Evolutionary conservation across 164 flowering plant genomes (phyloP).

Genomic region (Aristolochia californica): DNA sequence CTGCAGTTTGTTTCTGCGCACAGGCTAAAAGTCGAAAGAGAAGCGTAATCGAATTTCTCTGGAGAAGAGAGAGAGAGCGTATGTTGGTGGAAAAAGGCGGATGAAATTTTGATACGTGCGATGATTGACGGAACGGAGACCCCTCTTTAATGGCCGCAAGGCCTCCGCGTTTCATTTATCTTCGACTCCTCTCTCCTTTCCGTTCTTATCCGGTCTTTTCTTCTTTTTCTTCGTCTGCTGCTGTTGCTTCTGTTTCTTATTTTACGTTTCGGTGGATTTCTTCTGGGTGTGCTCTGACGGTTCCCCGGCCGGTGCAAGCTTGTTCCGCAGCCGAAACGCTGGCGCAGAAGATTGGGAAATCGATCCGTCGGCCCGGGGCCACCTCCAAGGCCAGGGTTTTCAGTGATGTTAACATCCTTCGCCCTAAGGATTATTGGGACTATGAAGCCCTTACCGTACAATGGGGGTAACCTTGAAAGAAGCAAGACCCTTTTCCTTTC

Average conservation of each 20-base stretch:
- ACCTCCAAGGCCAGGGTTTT: constrained; percentile 90
- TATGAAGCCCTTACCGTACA: constrained; percentile 86
- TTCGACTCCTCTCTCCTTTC: constrained; percentile 12
- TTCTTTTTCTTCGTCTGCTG: constrained; percentile 4
- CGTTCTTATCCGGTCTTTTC: background rate
- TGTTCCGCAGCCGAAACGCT: constrained; percentile 37
- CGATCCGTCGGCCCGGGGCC: constrained; percentile 82
- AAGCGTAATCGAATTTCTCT: too few species aligned
- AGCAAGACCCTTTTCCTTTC: background rate
- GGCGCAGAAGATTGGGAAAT: constrained; percentile 89
- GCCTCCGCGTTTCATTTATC: constrained; percentile 30
- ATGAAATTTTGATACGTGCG: background rate
- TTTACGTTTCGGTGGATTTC: background rate
- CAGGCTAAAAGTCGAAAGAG: too few species aligned
- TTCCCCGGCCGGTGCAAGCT: constrained; percentile 7
- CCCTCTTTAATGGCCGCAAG: constrained; percentile 48
- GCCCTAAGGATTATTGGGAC: constrained; percentile 96
- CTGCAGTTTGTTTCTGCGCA: too few species aligned
- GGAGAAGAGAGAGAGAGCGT: background rate
- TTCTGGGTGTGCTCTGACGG: constrained; percentile 16
- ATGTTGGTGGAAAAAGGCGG: background rate
- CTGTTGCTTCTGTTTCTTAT: constrained; percentile 1
- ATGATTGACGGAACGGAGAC: background rate
- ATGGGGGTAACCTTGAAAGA: constrained; percentile 60
- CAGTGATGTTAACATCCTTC: constrained; percentile 68